Evolutionary conservation across 176 grass and related monocot genomes (phyloP), one percentile per base, ranked within the genome.

Genomic region (Neostapfia colusana): DNA sequence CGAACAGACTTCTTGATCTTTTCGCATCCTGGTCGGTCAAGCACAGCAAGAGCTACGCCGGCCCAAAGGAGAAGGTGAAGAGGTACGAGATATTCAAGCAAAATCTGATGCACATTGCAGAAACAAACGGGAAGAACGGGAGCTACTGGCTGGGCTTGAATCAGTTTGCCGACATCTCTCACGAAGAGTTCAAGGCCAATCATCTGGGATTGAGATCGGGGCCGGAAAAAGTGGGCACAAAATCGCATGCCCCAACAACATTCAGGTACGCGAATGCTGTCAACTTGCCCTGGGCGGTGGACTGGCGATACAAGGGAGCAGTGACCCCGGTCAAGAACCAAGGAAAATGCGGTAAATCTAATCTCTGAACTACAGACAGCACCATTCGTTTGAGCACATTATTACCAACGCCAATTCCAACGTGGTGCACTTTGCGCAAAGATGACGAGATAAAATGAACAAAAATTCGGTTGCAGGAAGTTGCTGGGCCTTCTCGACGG

Each of bases 401-500:
- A 17, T 10, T 48, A 48, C 14, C 9, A 40, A 38, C 23, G 14
- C 46, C 18, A 42, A 26, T 42, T 64, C 7, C 36, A 42, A 6
- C 7, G 3, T 5, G 39, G 3, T 18, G 20, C 10, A 14, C 8
- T 66, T 8, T 77, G n/a, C 2, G 2, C n/a, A 14, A 65, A 9
- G 25, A 48, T 18, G 34, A 5, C 5, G 10, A 11, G 39, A 45
- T 72, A 28, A 50, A 2, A 14, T 21, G 42, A 15, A 63, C 17
- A 7, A 17, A 17, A 81, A 35, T 11, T 27, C 10, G 36, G 2
- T 63, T 73, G 58, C 65, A 97, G 93, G 93, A 35, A 86, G 93
- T 76, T 97, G 93, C 73, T 97, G 93, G 93, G 90, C 93, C 4
- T 97, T 97, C 76, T 90, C 93, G 14, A 82, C 93, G 1, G 93